Conservation (phyloP, 2,329 filamentous ascomycete genomes). For the Apiospora saccharicola region DNA sequence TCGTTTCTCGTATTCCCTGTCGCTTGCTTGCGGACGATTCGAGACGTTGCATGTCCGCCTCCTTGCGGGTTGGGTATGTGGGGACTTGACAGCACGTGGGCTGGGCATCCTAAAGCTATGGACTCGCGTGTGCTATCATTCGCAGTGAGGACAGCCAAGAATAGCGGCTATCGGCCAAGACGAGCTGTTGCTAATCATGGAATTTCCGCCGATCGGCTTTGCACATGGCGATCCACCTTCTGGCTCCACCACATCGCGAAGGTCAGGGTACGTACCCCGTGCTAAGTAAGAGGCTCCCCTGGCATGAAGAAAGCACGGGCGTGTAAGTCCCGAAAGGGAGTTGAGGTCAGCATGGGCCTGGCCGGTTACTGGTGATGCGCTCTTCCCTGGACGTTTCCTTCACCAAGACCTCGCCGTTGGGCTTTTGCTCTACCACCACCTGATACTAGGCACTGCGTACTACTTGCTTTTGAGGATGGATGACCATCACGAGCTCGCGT, state of each 20-base stretch:
- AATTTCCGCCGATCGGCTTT: not conserved
- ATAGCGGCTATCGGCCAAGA: not conserved
- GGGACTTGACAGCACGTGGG: not conserved
- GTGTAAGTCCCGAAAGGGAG: not conserved
- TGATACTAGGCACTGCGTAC: not conserved
- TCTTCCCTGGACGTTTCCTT: not conserved
- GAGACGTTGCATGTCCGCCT: no score
- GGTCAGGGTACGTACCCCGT: not conserved
- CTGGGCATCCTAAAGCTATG: not conserved
- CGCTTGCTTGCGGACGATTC: not conserved
- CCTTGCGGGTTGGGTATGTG: no score
- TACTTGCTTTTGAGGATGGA: not conserved
- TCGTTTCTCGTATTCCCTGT: not conserved
- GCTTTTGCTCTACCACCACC: not conserved
- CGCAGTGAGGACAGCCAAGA: not conserved
- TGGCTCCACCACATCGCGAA: not conserved
- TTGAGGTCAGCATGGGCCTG: not conserved
- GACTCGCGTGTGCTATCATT: not conserved
- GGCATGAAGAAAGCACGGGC: no score
- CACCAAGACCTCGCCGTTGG: not conserved
- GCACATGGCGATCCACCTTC: not conserved
- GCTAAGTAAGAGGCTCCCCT: not conserved
- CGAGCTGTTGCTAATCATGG: not conserved
- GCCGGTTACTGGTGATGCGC: not conserved
- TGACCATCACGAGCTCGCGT: not conserved